Conservation (phyloP, 2,329 filamentous ascomycete genomes). For the Ciborinia camelliae region DNA sequence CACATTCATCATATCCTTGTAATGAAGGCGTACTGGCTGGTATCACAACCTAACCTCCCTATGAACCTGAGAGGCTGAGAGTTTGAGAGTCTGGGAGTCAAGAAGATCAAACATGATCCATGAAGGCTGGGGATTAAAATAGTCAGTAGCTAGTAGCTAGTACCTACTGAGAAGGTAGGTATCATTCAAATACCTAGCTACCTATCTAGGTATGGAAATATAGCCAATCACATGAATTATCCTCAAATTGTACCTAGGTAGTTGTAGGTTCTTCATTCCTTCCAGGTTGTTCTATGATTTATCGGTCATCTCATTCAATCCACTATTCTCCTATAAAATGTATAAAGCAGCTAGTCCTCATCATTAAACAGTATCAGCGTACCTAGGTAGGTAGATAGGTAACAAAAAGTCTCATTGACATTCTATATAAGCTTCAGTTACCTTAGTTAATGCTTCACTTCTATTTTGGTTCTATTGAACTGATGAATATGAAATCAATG, state of each 20-base stretch:
- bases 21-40: background rate
- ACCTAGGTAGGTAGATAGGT: too few relatives aligned
- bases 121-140: too few relatives aligned
- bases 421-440: background rate
- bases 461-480: background rate
- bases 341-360: slow-evolving; percentile 4
- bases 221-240: slow-evolving; percentile 8
- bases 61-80: background rate
- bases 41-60: too few relatives aligned
- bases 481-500: background rate
- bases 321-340: background rate
- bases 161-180: too few relatives aligned
- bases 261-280: slow-evolving; percentile 8
- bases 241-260: background rate
- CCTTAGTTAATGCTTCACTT: too few relatives aligned
- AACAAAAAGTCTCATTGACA: background rate
- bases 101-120: slow-evolving; percentile 11
- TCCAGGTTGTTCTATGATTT: background rate
- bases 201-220: background rate
- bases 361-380: background rate
- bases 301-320: slow-evolving; percentile 4
- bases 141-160: too few relatives aligned
- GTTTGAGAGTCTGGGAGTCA: too few relatives aligned
- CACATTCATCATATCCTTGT: slow-evolving; percentile 2
- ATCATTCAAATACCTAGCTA: too few relatives aligned